Evolutionary conservation across 805 yeast species (phyloP).

Genomic region (Cyberlindnera bimundalis): DNA sequence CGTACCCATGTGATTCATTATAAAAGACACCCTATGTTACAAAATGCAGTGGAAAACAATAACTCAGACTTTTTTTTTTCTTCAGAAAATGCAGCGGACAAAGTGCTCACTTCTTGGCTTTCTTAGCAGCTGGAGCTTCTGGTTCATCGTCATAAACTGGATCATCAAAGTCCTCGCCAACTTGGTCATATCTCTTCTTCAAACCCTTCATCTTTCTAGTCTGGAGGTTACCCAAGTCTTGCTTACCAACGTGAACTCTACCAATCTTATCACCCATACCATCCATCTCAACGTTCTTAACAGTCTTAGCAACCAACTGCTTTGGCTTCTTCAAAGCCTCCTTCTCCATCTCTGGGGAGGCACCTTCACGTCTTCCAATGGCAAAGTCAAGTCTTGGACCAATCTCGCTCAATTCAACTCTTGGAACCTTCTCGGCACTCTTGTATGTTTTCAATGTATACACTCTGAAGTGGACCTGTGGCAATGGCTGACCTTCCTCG

Average conservation of each 20-base stretch:
- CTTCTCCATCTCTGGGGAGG: slow-evolving; percentile 84
- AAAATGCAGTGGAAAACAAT: slow-evolving; percentile 2
- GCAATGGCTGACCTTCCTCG: slow-evolving; percentile 66
- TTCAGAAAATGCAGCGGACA: not conserved
- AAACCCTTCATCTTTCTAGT: slow-evolving; percentile 99
- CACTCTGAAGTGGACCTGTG: slow-evolving; percentile 85
- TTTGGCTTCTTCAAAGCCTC: slow-evolving; percentile 82
- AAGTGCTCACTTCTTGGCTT: slow-evolving; percentile 18
- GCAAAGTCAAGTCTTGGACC: slow-evolving; percentile 95
- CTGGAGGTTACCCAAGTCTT: slow-evolving; percentile 85
- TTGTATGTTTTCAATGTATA: slow-evolving; percentile 78
- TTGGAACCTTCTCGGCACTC: slow-evolving; percentile 85
- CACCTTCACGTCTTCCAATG: slow-evolving; percentile 79
- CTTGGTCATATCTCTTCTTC: slow-evolving; percentile 81
- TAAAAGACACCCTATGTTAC: slow-evolving; percentile 5
- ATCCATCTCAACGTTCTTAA: slow-evolving; percentile 88
- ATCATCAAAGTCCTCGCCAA: slow-evolving; percentile 45
- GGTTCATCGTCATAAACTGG: slow-evolving; percentile 43
- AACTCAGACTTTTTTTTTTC: not conserved
- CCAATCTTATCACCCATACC: slow-evolving; percentile 95
- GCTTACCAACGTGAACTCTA: slow-evolving; percentile 92
- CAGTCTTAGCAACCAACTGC: slow-evolving; percentile 74
- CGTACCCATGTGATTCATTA: slow-evolving; percentile 2
- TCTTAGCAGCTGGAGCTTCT: slow-evolving; percentile 34
- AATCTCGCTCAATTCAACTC: slow-evolving; percentile 90